A percentile compares a stretch with the other conserved stretches of the same genome.
These are phyloP conservation scores for Candida pseudoviswanathii DNA, from an alignment of 1,139 yeast genomes.

Conservation along the genomic window DNA sequence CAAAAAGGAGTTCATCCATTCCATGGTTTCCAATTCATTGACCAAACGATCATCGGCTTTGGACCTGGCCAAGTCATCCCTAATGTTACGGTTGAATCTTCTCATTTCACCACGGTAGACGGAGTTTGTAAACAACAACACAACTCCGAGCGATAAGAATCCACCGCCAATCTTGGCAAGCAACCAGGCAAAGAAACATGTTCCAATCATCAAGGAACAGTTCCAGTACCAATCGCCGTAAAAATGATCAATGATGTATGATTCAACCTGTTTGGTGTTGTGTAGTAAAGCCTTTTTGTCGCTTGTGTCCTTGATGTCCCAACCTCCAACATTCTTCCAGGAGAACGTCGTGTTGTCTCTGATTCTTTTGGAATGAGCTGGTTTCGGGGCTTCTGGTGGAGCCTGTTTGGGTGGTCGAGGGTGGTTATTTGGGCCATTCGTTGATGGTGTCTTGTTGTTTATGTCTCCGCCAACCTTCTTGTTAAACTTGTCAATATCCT, in stretches of 20 bases:
- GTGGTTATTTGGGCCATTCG: constrained; percentile 4
- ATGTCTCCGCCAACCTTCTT: constrained; percentile 20
- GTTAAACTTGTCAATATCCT: constrained; percentile 36
- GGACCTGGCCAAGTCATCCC: constrained; percentile 72
- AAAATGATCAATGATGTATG: constrained; percentile 68
- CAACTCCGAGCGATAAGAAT: constrained; percentile 55
- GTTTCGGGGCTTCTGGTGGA: constrained; percentile 11
- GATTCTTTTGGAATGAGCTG: constrained; percentile 21
- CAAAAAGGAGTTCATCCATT: constrained; percentile 76
- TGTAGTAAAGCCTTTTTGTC: constrained; percentile 33
- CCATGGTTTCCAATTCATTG: constrained; percentile 68
- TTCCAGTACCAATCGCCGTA: constrained; percentile 76
- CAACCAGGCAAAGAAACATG: constrained; percentile 72
- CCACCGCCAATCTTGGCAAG: constrained; percentile 61
- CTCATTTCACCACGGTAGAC: constrained; percentile 72
- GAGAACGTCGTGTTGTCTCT: constrained; percentile 39
- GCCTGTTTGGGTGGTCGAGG: constrained; percentile 11
- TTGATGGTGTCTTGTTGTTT: constrained; percentile 15
- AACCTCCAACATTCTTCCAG: constrained; percentile 46
- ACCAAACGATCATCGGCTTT: constrained; percentile 62
- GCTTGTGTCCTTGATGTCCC: constrained; percentile 27
- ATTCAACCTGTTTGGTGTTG: constrained; percentile 40
- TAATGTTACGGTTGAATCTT: constrained; percentile 68
- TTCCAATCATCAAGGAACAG: constrained; percentile 61
- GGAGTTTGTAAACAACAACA: constrained; percentile 61